Evolutionary conservation across 164 flowering plant species (phyloP).

Genomic region (Nymphaea colorata): DNA sequence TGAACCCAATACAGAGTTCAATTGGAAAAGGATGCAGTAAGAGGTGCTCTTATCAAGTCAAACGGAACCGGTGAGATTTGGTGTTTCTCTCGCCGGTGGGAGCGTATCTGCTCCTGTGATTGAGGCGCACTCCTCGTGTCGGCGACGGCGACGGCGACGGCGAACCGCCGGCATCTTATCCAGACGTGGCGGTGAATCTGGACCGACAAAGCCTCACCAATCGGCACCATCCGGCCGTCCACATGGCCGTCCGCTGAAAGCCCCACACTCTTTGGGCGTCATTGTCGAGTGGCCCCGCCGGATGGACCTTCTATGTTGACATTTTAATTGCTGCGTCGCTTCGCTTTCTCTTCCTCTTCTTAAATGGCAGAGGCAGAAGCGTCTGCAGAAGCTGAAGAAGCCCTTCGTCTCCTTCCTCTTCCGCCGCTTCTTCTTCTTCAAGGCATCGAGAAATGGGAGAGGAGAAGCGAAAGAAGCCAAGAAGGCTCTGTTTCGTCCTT

Average conservation of each 20-base stretch:
- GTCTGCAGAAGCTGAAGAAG: too few species aligned
- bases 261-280: not conserved
- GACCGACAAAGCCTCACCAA: not conserved
- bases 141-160: not conserved
- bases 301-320: not conserved
- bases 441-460: not conserved
- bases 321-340: not conserved
- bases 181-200: too few species aligned
- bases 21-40: too few species aligned
- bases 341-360: not conserved
- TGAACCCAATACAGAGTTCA: too few species aligned
- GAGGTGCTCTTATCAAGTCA: too few species aligned
- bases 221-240: not conserved
- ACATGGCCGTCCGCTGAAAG: not conserved
- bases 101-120: not conserved
- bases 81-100: too few species aligned
- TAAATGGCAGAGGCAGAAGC: too few species aligned
- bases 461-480: not conserved
- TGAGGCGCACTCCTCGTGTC: not conserved
- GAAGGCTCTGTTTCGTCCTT: slow-evolving; percentile 38
- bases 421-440: not conserved
- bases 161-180: not conserved
- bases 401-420: not conserved
- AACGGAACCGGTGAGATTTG: too few species aligned
- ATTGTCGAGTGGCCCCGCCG: not conserved